Evolutionary conservation across 352 stramenopile genomes (phyloP).

Genomic region (Globisporangium perplexum): DNA sequence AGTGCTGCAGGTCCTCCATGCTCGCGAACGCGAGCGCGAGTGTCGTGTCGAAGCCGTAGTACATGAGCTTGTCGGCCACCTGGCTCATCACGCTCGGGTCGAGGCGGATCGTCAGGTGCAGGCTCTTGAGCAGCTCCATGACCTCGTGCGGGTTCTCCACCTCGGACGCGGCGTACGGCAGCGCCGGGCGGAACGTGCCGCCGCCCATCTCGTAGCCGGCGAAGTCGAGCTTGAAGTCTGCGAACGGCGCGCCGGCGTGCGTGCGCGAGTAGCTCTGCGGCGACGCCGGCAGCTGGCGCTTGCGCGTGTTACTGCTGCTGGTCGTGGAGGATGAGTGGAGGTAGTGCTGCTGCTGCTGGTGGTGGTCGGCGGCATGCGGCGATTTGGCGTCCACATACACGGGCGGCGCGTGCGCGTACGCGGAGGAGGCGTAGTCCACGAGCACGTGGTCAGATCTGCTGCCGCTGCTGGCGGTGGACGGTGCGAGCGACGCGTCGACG

Average conservation of each 20-base stretch:
- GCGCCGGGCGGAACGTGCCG: slow-evolving; percentile 4
- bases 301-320: slow-evolving; percentile 24
- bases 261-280: not conserved
- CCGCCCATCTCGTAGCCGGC: slow-evolving; percentile 36
- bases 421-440: slow-evolving; percentile 3
- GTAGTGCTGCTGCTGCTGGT: slow-evolving; percentile 27
- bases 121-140: slow-evolving; percentile 39
- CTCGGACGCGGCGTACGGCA: slow-evolving; percentile 11
- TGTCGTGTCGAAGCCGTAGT: slow-evolving; percentile 60
- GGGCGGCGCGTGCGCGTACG: slow-evolving; percentile 12
- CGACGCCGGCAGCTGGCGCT: slow-evolving; percentile 20
- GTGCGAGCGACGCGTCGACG: slow-evolving; percentile 1
- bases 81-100: slow-evolving; percentile 26
- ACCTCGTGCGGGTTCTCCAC: slow-evolving; percentile 26
- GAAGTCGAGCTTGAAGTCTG: slow-evolving; percentile 63
- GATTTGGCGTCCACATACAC: slow-evolving; percentile 15
- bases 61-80: slow-evolving; percentile 28
- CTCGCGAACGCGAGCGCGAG: slow-evolving; percentile 44
- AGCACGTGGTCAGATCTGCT: slow-evolving; percentile 2
- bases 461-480: not conserved
- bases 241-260: slow-evolving; percentile 16
- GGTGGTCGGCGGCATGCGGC: not conserved
- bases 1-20: slow-evolving; percentile 38
- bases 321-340: too few species aligned
- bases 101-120: slow-evolving; percentile 31